phyloP scores from a whole-genome alignment of 2,329 filamentous ascomycete genomes.

The Teratosphaeria gauchensis region DNA sequence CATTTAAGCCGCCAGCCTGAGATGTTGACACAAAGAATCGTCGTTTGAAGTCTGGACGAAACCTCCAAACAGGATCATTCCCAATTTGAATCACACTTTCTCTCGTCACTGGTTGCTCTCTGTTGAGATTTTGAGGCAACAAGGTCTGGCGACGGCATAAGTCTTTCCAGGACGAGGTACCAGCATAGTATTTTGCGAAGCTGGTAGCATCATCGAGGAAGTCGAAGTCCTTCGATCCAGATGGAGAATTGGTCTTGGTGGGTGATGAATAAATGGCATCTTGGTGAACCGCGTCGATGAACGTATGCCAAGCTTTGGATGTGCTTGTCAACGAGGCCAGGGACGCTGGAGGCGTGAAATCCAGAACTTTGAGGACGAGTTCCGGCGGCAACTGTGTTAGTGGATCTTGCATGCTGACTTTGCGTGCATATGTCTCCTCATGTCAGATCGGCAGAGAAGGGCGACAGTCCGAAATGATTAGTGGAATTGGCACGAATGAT shows the following conservation, averaged over 20 bases:
- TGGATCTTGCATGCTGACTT: slow-evolving; percentile 11
- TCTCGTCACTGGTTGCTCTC: slow-evolving; percentile 23
- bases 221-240: slow-evolving; percentile 21
- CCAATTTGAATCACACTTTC: slow-evolving; percentile 34
- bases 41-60: slow-evolving; percentile 38
- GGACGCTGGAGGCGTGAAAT: slow-evolving; percentile 27
- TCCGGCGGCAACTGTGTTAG: slow-evolving; percentile 28
- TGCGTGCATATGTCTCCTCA: not conserved
- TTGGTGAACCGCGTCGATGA: slow-evolving; percentile 35
- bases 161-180: slow-evolving; percentile 34
- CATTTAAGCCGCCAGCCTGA: slow-evolving; percentile 36
- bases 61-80: slow-evolving; percentile 36
- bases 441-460: too few relatives aligned
- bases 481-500: not conserved
- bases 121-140: slow-evolving; percentile 32
- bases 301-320: slow-evolving; percentile 31
- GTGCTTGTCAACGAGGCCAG: slow-evolving; percentile 28
- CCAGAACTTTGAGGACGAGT: slow-evolving; percentile 32
- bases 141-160: slow-evolving; percentile 34
- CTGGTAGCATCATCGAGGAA: slow-evolving; percentile 17
- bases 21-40: slow-evolving; percentile 38
- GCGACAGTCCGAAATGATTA: not conserved
- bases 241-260: slow-evolving; percentile 23
- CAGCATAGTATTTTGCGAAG: slow-evolving; percentile 28
- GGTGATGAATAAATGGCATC: slow-evolving; percentile 32